Base-by-base conservation (phyloP, 495 filamentous ascomycete genomes). In the Thermochaetoides thermophila region DNA sequence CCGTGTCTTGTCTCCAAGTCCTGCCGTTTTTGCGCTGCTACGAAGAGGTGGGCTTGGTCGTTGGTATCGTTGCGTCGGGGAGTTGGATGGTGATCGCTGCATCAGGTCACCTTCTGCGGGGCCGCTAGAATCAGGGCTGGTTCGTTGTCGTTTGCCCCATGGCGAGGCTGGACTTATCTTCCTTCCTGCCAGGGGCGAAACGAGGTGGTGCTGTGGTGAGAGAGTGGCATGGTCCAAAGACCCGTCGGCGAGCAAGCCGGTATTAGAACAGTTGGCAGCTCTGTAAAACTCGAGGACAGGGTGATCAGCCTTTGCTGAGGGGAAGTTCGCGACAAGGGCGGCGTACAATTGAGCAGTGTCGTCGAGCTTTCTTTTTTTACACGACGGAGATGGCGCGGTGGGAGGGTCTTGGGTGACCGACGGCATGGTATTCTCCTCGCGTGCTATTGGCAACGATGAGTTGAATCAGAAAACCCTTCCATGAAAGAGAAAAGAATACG, bases 281-380 rank as follows among this genome's bases (percentile, higher is more conserved):
- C 19, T 30, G 33, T 29, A 24, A 22, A 18, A 32, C 22, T 32
- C 46, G 43, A 18, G 13, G 12, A 27, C 43, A 37, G 49, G 29
- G 26, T 22, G 24, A 18, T 31, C 32, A 39, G 39, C 24, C 18
- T 10, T 14, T 15, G 21, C 3, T 19, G 15, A 20, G 5, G 29
- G 25, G 18, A 22, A 29, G 24, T 36, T 34, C 22, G 31, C 27
- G 24, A 24, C 13, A 21, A 37, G 24, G 34, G 33, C 29, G 21
- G 39, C 45, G 40, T 58, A 58, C 53, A 57, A 42, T 44, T 43
- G 39, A 31, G 42, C 33, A 35, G 22, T 28, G 38, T 40, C 59
- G 19, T 61, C 59, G 37, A 56, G 57, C 37, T 53, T 55, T 37
- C 60, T 46, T 45, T 64, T 65, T 46, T 49, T 62, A 37, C 40